Base-by-base conservation (phyloP, 495 filamentous ascomycete species). In the Neurospora pannonica region DNA sequence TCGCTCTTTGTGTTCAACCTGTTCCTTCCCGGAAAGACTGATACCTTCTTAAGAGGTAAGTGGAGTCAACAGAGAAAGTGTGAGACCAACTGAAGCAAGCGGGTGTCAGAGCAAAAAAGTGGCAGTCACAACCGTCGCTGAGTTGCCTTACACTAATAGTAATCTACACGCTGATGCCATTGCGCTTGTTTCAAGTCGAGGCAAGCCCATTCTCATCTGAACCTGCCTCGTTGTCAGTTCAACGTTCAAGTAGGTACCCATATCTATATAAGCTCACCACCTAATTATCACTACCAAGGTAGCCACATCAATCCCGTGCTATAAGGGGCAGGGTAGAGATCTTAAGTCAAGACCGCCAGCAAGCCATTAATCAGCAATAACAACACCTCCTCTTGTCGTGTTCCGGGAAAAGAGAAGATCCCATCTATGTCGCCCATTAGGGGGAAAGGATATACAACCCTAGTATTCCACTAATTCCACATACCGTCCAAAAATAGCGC, bases 391-490 rank as follows among this genome's bases (percentile, higher is more conserved):
- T 67, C 54, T 19, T 19, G 28, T 5, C 54, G 28, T 67, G 54
- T 67, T 67, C 54, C 15, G 6, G 28, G 28, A 71, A 72, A 73
- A 74, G 71, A 42, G 75, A 40, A 77, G 74, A 76, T 24, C 62
- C 77, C 69, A 76, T 79, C 79, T 80, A 80, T 79, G 74, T 71
- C 77, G 70, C 15, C 28, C 54, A 19, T 34, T 5, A 13, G 28
- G 72, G 54, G 71, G 74, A 48, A 75, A 75, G 70, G 39, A 80
- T 74, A 80, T 79, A 76, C 74, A 78, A 76, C 78, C 79, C 73
- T 82, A 77, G 70, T 77, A 80, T 78, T 76, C 79, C 76, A 72
- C 28, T 19, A 67, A 76, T 70, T 74, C 75, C 77, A 77, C 73
- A 74, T 78, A 73, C 78, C 74, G 40, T 71, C 75, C 74, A 73